A percentile compares a stretch with the other conserved stretches of the same genome.
phyloP scores from a whole-genome alignment of 164 flowering plant species.

The Macadamia tetraphylla region DNA sequence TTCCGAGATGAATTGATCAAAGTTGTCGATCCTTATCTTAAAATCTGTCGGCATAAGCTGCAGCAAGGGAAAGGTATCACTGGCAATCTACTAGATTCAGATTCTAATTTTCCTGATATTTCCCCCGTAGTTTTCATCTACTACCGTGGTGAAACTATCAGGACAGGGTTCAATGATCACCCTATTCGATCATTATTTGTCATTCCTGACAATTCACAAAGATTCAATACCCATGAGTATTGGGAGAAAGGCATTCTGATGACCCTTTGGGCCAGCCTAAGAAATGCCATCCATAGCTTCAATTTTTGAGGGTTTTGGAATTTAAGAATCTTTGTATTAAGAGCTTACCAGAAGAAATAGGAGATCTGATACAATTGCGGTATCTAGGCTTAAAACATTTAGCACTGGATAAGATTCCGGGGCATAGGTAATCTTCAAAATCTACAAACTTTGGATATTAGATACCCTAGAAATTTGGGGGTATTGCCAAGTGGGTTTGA shows the following conservation, averaged over 20 bases:
- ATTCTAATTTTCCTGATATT: constrained; percentile 2
- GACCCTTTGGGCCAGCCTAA: constrained; percentile 15
- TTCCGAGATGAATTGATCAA: not conserved
- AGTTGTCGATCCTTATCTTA: constrained; percentile 9
- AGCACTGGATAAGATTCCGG: constrained; percentile 18
- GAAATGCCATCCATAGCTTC: constrained; percentile 2
- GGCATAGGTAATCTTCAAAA: constrained; percentile 11
- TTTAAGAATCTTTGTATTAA: not conserved
- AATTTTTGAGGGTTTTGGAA: too few species aligned
- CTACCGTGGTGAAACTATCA: constrained; percentile 11
- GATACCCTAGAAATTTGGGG: constrained; percentile 17
- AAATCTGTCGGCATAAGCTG: not conserved
- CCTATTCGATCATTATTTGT: constrained; percentile 17
- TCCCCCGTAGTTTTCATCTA: constrained; percentile 3
- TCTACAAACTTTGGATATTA: constrained; percentile 23
- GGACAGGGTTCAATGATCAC: constrained; percentile 5
- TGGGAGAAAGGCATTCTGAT: constrained; percentile 12
- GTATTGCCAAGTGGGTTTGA: constrained; percentile 11
- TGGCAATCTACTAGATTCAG: constrained; percentile 5
- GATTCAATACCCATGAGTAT: not conserved
- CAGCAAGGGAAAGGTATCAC: constrained; percentile 11
- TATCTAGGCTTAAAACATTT: constrained; percentile 24
- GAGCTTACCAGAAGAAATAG: too few species aligned
- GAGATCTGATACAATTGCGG: constrained; percentile 20
- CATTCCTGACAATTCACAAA: too few species aligned